These are phyloP conservation scores for Megacollybia platyphylla DNA, from an alignment of 1,284 basidiomycete species.

Conservation along the genomic window DNA sequence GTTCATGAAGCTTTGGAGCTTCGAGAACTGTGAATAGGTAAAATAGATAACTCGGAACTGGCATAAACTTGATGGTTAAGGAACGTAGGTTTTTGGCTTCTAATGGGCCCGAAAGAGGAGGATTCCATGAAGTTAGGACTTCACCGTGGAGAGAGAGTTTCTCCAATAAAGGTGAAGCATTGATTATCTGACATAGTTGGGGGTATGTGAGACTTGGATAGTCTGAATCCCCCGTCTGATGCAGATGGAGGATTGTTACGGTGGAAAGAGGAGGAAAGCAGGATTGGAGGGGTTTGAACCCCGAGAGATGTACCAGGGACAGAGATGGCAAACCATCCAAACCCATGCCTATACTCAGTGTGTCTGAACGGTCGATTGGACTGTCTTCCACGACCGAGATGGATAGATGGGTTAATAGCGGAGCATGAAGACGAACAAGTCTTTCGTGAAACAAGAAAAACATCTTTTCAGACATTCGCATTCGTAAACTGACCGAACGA, in stretches of 20 bases:
- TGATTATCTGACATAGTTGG: background rate
- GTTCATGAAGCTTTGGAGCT: background rate
- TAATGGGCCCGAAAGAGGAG: background rate
- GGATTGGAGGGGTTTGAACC: background rate
- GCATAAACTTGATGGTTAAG: constrained; percentile 1
- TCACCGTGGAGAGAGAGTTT: constrained; percentile 1
- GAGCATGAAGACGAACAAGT: background rate
- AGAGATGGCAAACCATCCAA: background rate
- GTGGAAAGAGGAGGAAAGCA: background rate
- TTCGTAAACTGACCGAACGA: background rate
- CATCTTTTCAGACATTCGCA: background rate
- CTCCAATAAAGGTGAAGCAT: background rate
- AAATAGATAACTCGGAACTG: constrained; percentile 1
- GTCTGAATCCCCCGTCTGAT: background rate
- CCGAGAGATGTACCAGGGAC: background rate
- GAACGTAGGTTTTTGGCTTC: background rate
- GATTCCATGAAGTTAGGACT: background rate
- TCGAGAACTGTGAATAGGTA: background rate
- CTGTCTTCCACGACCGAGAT: background rate
- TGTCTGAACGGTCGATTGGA: background rate
- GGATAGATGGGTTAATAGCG: background rate
- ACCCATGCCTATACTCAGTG: background rate
- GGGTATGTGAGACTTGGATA: background rate
- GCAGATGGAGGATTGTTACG: background rate
- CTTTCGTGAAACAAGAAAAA: background rate